Conservation (phyloP, 2,329 filamentous ascomycete genomes). For the Cercospora sp. region DNA sequence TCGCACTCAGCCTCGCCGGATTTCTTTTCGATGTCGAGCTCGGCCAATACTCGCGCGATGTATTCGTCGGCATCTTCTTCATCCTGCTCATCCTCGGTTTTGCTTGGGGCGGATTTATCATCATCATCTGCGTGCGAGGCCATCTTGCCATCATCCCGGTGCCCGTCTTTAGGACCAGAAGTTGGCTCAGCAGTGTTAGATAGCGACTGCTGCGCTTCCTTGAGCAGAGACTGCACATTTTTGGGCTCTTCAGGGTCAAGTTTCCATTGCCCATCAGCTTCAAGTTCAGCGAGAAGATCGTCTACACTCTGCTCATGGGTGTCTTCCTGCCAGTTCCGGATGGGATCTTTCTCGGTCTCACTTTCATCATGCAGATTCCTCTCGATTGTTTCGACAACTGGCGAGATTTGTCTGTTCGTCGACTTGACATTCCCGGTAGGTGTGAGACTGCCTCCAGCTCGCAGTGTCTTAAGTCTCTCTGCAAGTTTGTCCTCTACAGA, state of each 20-base stretch:
- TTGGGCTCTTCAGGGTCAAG: slow-evolving; percentile 44
- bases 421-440: neutral
- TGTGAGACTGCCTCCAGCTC: slow-evolving; percentile 14
- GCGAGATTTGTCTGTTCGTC: neutral
- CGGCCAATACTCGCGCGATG: slow-evolving; percentile 49
- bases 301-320: slow-evolving; percentile 51
- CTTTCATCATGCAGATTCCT: slow-evolving; percentile 28
- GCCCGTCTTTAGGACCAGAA: neutral
- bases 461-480: slow-evolving; percentile 37
- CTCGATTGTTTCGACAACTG: neutral
- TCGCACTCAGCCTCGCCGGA: slow-evolving; percentile 33
- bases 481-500: slow-evolving; percentile 37
- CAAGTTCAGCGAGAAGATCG: slow-evolving; percentile 48
- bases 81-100: slow-evolving; percentile 35
- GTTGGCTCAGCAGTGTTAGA: slow-evolving; percentile 29
- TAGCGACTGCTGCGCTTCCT: slow-evolving; percentile 45
- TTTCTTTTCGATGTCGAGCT: slow-evolving; percentile 48
- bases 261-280: slow-evolving; percentile 43
- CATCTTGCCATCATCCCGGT: slow-evolving; percentile 2
- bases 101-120: slow-evolving; percentile 15
- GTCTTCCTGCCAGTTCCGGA: slow-evolving; percentile 39
- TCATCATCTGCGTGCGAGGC: slow-evolving; percentile 2
- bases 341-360: slow-evolving; percentile 27
- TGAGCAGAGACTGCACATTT: slow-evolving; percentile 45
- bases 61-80: slow-evolving; percentile 49